These are phyloP conservation scores for Blastocystis sp. DNA, from an alignment of 352 stramenopile species.

Conservation along the genomic window DNA sequence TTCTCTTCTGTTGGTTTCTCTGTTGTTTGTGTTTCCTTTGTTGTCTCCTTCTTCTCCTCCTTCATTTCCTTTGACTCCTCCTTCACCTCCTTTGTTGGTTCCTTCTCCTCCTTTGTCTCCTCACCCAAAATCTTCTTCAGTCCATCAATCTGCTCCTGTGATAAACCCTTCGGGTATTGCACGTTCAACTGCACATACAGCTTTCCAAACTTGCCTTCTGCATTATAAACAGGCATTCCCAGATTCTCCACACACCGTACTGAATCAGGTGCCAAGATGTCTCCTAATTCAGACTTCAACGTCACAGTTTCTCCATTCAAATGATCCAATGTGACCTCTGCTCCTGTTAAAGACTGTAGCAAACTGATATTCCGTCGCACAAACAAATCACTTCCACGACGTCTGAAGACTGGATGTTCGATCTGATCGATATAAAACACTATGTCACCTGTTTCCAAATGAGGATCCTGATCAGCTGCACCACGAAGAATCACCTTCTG, in stretches of 20 bases:
- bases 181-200: conserved; percentile 52
- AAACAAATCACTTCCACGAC: conserved; percentile 50
- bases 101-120: background rate
- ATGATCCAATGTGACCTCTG: conserved; percentile 17
- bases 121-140: conserved; percentile 26
- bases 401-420: conserved; percentile 18
- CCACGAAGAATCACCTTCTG: conserved; percentile 53
- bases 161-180: conserved; percentile 33
- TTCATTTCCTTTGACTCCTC: conserved; percentile 26
- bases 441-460: conserved; percentile 50
- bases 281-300: background rate
- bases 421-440: conserved; percentile 61
- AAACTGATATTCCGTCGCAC: conserved; percentile 13
- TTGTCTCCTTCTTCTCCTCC: conserved; percentile 1
- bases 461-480: conserved; percentile 35
- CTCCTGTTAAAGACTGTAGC: conserved; percentile 27
- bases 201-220: conserved; percentile 29
- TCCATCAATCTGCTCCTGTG: conserved; percentile 13
- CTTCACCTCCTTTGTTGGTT: conserved; percentile 32
- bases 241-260: conserved; percentile 47
- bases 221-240: conserved; percentile 55
- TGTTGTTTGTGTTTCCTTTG: conserved; percentile 39
- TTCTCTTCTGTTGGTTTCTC: conserved; percentile 23
- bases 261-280: conserved; percentile 4
- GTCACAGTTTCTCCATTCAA: conserved; percentile 43